Percentiles rank a stretch among this genome's conserved stretches.
Conservation (phyloP, 1,284 basidiomycete species). For the Pseudomicrostroma phylloplanum region DNA sequence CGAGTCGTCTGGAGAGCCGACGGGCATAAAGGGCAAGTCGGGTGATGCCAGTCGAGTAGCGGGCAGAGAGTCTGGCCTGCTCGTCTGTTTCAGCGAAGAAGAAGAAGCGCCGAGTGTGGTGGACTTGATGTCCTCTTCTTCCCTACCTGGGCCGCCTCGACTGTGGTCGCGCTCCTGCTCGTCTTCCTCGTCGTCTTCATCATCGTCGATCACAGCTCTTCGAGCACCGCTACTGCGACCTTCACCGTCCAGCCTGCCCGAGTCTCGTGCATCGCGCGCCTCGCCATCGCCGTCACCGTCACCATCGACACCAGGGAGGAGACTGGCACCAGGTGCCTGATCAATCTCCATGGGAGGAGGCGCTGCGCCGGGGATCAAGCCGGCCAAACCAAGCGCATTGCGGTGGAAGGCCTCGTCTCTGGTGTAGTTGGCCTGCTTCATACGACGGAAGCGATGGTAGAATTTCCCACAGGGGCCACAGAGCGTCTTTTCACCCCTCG, state of each 20-base stretch:
- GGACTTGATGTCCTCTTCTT: no score
- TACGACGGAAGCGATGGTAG: conserved; percentile 44
- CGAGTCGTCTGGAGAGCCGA: conserved; percentile 36
- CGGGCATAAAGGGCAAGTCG: conserved; percentile 42
- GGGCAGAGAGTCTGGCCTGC: neutral
- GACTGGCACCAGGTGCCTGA: conserved; percentile 25
- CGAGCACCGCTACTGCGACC: neutral
- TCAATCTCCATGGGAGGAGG: conserved; percentile 27
- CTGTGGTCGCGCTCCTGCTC: neutral
- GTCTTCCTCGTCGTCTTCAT: neutral
- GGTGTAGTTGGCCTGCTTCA: conserved; percentile 38
- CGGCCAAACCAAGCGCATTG: neutral
- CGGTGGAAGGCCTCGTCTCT: conserved; percentile 38
- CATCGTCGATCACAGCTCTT: no score
- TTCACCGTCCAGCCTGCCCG: conserved; percentile 8
- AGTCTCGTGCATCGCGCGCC: conserved; percentile 18
- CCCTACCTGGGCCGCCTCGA: no score
- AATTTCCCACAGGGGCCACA: conserved; percentile 81
- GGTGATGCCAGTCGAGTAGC: conserved; percentile 16
- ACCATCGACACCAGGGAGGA: neutral
- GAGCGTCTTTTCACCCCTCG: conserved; percentile 79
- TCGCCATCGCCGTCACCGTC: conserved; percentile 11
- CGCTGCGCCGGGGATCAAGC: conserved; percentile 20
- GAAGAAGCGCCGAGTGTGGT: no score
- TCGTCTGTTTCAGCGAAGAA: no score